These are phyloP conservation scores for Oldenlandia corymbosa DNA, from an alignment of 257 asterid species.

Conservation along the genomic window DNA sequence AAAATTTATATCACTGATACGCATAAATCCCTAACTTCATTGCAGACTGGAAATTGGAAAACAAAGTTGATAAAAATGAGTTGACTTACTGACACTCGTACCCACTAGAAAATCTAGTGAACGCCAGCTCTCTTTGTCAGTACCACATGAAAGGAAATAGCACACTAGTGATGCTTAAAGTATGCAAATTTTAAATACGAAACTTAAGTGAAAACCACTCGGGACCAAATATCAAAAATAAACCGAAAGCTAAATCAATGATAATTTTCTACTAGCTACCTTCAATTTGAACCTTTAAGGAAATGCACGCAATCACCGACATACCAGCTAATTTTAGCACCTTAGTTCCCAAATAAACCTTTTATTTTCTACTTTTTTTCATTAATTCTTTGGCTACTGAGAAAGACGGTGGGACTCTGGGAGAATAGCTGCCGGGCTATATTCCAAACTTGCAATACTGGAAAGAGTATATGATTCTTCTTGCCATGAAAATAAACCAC, in stretches of 20 bases:
- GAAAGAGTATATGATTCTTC: conserved; percentile 18
- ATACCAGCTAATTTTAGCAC: too few relatives aligned
- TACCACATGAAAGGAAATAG: conserved; percentile 9
- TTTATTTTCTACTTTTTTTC: background rate
- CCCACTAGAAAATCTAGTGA: conserved; percentile 1
- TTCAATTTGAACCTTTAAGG: conserved; percentile 9
- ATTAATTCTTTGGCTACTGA: conserved; percentile 4
- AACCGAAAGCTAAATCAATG: too few relatives aligned
- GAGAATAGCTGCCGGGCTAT: background rate
- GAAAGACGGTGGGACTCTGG: background rate
- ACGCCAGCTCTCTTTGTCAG: conserved; percentile 9
- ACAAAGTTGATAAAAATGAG: background rate
- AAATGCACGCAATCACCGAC: background rate
- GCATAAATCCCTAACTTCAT: background rate
- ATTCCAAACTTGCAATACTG: conserved; percentile 14
- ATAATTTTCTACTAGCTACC: background rate
- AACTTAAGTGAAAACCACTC: background rate
- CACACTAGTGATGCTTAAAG: background rate
- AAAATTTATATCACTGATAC: too few relatives aligned
- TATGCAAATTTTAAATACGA: too few relatives aligned
- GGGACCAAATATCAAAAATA: background rate
- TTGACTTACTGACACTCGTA: conserved; percentile 10
- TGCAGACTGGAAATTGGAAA: background rate
- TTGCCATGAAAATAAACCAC: conserved; percentile 4
- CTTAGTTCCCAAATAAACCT: too few relatives aligned